Base-by-base conservation (phyloP, 169 alveolate genomes). In the Cryptosporidium ryanae region DNA sequence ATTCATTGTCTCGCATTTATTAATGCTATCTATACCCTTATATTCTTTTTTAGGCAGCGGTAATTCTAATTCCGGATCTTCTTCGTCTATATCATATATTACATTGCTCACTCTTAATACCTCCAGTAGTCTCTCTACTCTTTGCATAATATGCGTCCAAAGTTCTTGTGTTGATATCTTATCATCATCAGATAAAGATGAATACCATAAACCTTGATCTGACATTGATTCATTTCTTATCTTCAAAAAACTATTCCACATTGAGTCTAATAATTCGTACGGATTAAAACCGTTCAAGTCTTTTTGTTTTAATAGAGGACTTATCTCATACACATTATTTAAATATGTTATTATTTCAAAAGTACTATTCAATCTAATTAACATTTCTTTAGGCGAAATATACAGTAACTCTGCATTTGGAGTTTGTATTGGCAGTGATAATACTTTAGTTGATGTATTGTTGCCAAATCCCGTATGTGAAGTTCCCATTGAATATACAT, bases 351-450 rank as follows among this genome's bases (percentile, higher is more conserved):
- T 55, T 44, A 76, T 76, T 32, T 76, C 71, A 76, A 59, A 59
- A 29, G 76, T 57, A 76, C 38, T 43, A 55, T 59, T 76, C 25
- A 76, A 21, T 59, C 87, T 55, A 29, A 46, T 76, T 25, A 76
- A 76, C 71, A 76, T 76, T 34, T 76, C 87, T n/a, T 31, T 76
- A 57, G 87, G 87, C 17, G 87, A 76, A n/a, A 76, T 76, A 55
- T 76, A 76, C 59, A 76, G 25, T 27, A 61, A 44, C 38, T 76
- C 87, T 31, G 87, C 68, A 6, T 38, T 55, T 43, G 87, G 87
- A 32, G 87, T 76, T 25, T 76, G 87, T 76, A 76, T 61, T 29
- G 87, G 87, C 31, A 76, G 38, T 54, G 87, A 76, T 21, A 76
- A 61, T 12, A 76, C 23, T 25, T 76, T 76, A 12, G 87, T 76